A percentile compares a stretch with the other conserved stretches of the same genome.
These are phyloP conservation scores for Ustanciosporium gigantosporum DNA, from an alignment of 1,284 basidiomycete genomes.

Conservation along the genomic window DNA sequence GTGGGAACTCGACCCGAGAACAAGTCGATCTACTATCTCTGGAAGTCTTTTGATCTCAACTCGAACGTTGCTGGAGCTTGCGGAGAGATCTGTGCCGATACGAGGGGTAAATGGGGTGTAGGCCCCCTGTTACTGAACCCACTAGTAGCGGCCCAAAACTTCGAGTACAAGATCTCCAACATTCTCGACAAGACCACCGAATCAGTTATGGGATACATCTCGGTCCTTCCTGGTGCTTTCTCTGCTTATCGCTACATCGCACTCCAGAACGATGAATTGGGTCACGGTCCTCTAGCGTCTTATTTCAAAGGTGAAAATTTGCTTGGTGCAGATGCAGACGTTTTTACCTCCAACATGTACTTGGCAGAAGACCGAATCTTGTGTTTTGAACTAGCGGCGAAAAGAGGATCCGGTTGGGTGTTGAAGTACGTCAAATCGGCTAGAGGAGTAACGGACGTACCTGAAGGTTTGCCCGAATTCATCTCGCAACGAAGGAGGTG, in stretches of 20 bases:
- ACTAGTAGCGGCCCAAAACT: slow-evolving; percentile 69
- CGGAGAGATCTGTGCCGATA: slow-evolving; percentile 65
- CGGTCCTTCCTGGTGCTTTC: slow-evolving; percentile 89
- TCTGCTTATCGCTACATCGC: slow-evolving; percentile 80
- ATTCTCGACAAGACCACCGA: slow-evolving; percentile 68
- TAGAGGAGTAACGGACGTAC: slow-evolving; percentile 91
- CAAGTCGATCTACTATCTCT: slow-evolving; percentile 94
- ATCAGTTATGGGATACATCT: slow-evolving; percentile 82
- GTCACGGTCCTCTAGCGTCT: slow-evolving; percentile 85
- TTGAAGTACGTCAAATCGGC: slow-evolving; percentile 95
- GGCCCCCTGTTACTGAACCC: slow-evolving; percentile 79
- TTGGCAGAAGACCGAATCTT: slow-evolving; percentile 72
- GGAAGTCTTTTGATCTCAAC: slow-evolving; percentile 83
- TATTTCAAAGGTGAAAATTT: slow-evolving; percentile 90
- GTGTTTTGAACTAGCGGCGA: slow-evolving; percentile 95
- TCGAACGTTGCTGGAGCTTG: slow-evolving; percentile 88
- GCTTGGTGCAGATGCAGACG: slow-evolving; percentile 76
- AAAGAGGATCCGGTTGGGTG: slow-evolving; percentile 85
- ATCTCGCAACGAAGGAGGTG: slow-evolving; percentile 89
- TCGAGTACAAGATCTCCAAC: slow-evolving; percentile 60
- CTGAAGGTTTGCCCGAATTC: slow-evolving; percentile 89
- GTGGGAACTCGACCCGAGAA: slow-evolving; percentile 96
- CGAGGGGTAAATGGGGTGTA: slow-evolving; percentile 55
- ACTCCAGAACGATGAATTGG: slow-evolving; percentile 78
- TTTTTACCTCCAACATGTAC: slow-evolving; percentile 77